These are phyloP conservation scores for Phialophora verrucosa DNA, from an alignment of 2,329 filamentous ascomycete species.

Conservation along the genomic window DNA sequence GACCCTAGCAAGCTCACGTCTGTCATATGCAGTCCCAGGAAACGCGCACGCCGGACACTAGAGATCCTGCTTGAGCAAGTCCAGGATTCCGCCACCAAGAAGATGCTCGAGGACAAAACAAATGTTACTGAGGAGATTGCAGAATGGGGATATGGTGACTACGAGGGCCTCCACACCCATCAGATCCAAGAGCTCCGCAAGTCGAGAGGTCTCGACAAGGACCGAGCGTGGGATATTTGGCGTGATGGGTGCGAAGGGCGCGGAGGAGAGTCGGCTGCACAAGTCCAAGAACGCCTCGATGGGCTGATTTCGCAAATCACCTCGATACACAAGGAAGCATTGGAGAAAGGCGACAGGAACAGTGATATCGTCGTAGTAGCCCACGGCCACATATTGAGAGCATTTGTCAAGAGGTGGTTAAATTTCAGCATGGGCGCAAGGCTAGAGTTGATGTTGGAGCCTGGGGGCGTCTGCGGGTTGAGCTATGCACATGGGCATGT, in stretches of 20 bases:
- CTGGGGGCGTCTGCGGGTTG: conserved; percentile 51
- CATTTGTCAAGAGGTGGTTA: conserved; percentile 56
- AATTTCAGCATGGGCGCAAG: conserved; percentile 49
- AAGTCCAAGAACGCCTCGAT: conserved; percentile 52
- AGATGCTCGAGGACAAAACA: conserved; percentile 32
- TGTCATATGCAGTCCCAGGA: conserved; percentile 59
- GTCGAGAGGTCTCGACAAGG: conserved; percentile 55
- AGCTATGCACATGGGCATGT: conserved; percentile 49
- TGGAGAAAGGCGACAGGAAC: conserved; percentile 23
- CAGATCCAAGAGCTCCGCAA: conserved; percentile 58
- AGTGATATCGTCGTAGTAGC: conserved; percentile 32
- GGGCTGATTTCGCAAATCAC: conserved; percentile 51
- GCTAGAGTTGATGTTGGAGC: conserved; percentile 53
- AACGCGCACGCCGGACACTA: conserved; percentile 57
- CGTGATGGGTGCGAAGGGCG: conserved; percentile 62
- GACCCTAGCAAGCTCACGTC: conserved; percentile 56
- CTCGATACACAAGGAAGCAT: conserved; percentile 45
- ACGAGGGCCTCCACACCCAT: conserved; percentile 62
- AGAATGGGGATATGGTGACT: conserved; percentile 69
- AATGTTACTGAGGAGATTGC: conserved; percentile 55
- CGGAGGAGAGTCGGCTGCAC: conserved; percentile 44
- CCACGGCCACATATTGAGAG: conserved; percentile 55
- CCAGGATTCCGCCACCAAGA: conserved; percentile 13
- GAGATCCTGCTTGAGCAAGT: conserved; percentile 44
- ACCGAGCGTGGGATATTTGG: conserved; percentile 64